Conservation (phyloP, 441 rosid genomes). For the Macaranga tanarius region DNA sequence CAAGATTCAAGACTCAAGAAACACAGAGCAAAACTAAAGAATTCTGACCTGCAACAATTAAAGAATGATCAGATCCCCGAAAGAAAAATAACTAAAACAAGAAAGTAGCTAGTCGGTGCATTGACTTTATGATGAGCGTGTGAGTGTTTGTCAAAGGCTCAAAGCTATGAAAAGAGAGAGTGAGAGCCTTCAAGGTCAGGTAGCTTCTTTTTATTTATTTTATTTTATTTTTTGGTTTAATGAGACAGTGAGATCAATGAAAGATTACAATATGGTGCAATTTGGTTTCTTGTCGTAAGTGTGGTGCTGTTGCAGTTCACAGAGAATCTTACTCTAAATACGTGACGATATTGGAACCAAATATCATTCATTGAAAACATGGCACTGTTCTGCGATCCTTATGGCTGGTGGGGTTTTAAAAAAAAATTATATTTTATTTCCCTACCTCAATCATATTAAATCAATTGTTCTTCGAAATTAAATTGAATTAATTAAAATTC, state of each 20-base stretch:
- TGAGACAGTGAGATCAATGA: conserved; percentile 25
- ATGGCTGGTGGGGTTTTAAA: background rate
- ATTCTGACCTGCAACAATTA: conserved; percentile 24
- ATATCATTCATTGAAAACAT: background rate
- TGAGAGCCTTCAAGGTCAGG: conserved; percentile 10
- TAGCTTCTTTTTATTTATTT: conserved; percentile 1
- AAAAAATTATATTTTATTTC: too few relatives aligned
- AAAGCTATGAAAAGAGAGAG: conserved; percentile 9
- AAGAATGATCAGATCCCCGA: conserved; percentile 42
- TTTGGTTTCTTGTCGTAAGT: conserved; percentile 20
- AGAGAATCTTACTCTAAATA: conserved; percentile 20
- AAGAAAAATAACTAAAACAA: background rate
- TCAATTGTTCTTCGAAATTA: too few relatives aligned
- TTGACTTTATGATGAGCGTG: conserved; percentile 34
- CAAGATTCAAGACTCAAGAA: background rate
- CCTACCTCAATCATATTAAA: too few relatives aligned
- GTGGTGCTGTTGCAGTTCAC: conserved; percentile 19
- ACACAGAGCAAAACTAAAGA: background rate
- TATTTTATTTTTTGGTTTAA: background rate
- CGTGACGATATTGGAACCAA: background rate
- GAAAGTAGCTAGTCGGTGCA: conserved; percentile 37
- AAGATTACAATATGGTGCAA: conserved; percentile 24
- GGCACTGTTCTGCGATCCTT: conserved; percentile 1
- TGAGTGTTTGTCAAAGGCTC: conserved; percentile 16
- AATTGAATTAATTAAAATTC: too few relatives aligned